Evolutionary conservation across 2,329 filamentous ascomycete genomes (phyloP), one percentile per base, ranked within the genome.

Genomic region (Aureobasidium leucospermi): DNA sequence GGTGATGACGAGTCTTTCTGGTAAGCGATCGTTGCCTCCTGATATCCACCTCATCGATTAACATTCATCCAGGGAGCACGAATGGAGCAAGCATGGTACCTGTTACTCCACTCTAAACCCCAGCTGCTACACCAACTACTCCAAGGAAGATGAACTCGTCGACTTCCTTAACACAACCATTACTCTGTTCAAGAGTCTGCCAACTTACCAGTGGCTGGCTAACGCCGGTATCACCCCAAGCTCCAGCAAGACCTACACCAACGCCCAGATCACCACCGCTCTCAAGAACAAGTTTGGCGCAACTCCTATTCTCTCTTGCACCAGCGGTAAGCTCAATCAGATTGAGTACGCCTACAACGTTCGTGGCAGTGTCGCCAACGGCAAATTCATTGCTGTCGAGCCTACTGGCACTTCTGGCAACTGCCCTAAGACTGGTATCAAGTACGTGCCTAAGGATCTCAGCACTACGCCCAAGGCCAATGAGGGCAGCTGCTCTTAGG

Each of bases 341-440:
- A 76, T 78, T 42, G 82, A 77, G 75, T 83, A 83, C 66, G 81
- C 86, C 66, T 88, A 81, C 75, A 81, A 85, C 59, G 75, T 83
- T 23, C 72, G 73, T 36, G 81, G 81, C 8, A 82, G 80, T 34
- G 70, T 85, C 1, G 80, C 84, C 65, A 76, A 76, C 7, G 85
- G 84, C 28, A 68, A 78, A 4, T 88, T 86, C 66, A 76, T 83
- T 28, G 71, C 84, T 16, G 72, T 79, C 2, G 74, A 79, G 38
- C 79, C 79, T 9, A 80, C 84, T 64, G 83, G 84, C 41, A 76
- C 79, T 13, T 80, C 77, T 48, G 83, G 83, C 16, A 80, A 75
- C 43, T 90, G 88, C 70, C 82, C 86, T 1, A 65, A 68, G 19
- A 76, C 71, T 1, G 53, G 53, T 6, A 81, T 90, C 66, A 80